phyloP scores from a whole-genome alignment of 768 basidiomycete species.

The Trametes meyenii region DNA sequence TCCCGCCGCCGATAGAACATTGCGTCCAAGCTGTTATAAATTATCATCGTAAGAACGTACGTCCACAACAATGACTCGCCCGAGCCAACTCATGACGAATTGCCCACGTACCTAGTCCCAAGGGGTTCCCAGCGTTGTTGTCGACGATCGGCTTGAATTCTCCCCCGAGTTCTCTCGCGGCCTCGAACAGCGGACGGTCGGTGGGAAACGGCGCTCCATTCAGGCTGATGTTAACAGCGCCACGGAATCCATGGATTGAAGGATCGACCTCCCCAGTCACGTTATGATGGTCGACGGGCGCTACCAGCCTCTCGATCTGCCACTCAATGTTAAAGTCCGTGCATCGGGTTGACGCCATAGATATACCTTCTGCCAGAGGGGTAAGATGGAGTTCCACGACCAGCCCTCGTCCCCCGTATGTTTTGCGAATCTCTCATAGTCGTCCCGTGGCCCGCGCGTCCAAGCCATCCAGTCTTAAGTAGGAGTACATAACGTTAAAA shows the following conservation, averaged over 20 bases:
- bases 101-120: conserved; percentile 28
- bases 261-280: conserved; percentile 30
- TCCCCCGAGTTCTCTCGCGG: conserved; percentile 12
- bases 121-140: conserved; percentile 26
- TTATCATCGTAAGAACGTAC: neutral
- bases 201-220: conserved; percentile 4
- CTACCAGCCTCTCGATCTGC: conserved; percentile 28
- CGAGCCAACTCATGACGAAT: no score
- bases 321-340: neutral
- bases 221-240: conserved; percentile 28
- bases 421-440: conserved; percentile 31
- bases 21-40: conserved; percentile 18
- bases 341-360: neutral
- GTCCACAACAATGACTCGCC: neutral
- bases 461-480: conserved; percentile 31
- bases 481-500: neutral
- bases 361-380: conserved; percentile 30
- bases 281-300: conserved; percentile 29
- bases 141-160: conserved; percentile 33
- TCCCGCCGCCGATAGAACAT: conserved; percentile 6
- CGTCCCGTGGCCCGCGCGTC: conserved; percentile 32
- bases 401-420: conserved; percentile 34
- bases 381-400: conserved; percentile 30
- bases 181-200: conserved; percentile 14
- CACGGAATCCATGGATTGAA: conserved; percentile 26